Evolutionary conservation across 2,329 filamentous ascomycete genomes (phyloP).

Genomic region (Fusarium sp.): DNA sequence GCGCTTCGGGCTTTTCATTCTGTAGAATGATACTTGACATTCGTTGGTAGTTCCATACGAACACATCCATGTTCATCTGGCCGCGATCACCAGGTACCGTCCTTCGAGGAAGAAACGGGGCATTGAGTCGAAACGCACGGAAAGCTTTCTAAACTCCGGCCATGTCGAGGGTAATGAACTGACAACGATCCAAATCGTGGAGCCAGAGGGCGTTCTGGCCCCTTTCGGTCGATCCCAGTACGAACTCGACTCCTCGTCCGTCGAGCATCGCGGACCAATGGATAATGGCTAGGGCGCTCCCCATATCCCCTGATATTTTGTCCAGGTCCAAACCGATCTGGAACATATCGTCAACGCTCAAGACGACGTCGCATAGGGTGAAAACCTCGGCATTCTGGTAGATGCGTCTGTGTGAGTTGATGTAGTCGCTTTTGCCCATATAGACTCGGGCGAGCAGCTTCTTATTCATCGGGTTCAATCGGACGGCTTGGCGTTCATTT

Average conservation of each 20-base stretch:
- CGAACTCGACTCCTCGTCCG: neutral
- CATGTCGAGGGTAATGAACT: neutral
- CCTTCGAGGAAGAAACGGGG: neutral
- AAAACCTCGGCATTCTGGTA: neutral
- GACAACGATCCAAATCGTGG: neutral
- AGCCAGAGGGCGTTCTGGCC: neutral
- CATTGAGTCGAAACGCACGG: neutral
- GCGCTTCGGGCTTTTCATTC: neutral
- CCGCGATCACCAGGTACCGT: too few species aligned
- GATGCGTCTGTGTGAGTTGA: fast-evolving
- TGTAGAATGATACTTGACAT: neutral
- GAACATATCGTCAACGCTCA: neutral
- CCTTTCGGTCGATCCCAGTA: neutral
- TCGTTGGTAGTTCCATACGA: neutral
- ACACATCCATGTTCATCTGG: neutral
- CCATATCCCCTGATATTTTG: neutral
- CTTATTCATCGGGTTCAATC: neutral
- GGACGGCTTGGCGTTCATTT: neutral
- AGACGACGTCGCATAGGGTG: neutral
- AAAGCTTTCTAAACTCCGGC: neutral
- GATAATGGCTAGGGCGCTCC: neutral
- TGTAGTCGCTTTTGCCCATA: neutral
- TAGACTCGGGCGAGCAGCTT: neutral
- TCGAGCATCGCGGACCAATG: neutral
- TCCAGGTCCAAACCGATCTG: neutral